These are phyloP conservation scores for Penicillium sp. DNA, from an alignment of 2,329 filamentous ascomycete species.

Conservation along the genomic window DNA sequence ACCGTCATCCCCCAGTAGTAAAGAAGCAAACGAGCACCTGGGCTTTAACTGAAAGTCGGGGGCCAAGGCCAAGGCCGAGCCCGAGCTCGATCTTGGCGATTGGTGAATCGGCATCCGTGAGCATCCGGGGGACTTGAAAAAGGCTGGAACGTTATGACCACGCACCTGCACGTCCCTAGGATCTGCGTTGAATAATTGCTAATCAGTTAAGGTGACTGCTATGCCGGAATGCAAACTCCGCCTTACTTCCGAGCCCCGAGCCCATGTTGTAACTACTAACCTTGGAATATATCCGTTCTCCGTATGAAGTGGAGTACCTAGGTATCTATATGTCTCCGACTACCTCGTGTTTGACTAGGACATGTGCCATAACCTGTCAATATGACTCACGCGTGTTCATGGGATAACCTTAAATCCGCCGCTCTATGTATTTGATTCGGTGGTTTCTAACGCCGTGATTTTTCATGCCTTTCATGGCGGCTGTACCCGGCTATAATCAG, in stretches of 20 bases:
- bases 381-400: conserved; percentile 15
- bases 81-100: conserved; percentile 9
- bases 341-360: conserved; percentile 5
- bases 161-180: conserved; percentile 18
- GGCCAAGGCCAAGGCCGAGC: conserved; percentile 1
- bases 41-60: neutral
- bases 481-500: neutral
- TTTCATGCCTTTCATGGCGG: neutral
- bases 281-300: neutral
- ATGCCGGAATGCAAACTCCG: conserved; percentile 14
- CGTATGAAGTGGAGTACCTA: neutral
- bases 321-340: neutral
- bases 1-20: neutral
- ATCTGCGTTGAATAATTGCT: conserved; percentile 6
- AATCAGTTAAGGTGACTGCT: neutral
- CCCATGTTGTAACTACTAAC: no score
- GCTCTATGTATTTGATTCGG: neutral
- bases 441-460: neutral
- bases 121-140: conserved; percentile 13
- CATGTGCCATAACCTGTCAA: neutral
- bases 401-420: neutral
- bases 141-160: conserved; percentile 10
- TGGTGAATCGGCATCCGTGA: conserved; percentile 17
- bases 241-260: conserved; percentile 4
- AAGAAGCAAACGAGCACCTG: neutral